Evolutionary conservation across 2,329 filamentous ascomycete genomes (phyloP), one percentile per base, ranked within the genome.

Genomic region (Thelonectria blattea): DNA sequence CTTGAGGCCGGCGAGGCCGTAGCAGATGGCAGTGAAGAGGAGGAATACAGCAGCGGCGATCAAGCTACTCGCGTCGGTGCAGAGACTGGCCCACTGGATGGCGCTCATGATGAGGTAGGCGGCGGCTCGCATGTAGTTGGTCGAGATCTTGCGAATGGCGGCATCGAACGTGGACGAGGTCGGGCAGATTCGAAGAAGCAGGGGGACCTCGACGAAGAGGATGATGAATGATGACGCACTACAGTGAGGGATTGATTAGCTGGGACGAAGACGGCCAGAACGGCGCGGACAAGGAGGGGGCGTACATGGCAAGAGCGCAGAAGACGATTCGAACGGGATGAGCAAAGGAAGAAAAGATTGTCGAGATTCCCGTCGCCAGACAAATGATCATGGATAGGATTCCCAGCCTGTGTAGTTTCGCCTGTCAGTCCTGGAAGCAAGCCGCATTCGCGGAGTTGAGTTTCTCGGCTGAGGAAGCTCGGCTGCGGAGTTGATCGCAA

Each of bases 171-270:
- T 88, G 65, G 89, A 79, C 14, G 94, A 98, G 6, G 95, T 99
- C 60, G 95, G 95, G 82, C 95, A 99, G 81, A 99, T 97, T 79
- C 95, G 91, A 63, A 99, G 89, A 59, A 99, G 91, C 61, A 98
- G 89, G 27, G 95, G 95, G 17, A 99, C 89, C 78, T 99, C 91
- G 73, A 94, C 84, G 79, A 95, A 95, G 73, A 95, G 81, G 72
- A 95, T 90, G 69, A 93, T 71, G 70, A 93, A 87, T 14, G 88
- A 84, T 51, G 84, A 92, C 62, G 84, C 81, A 46, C 91, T 94
- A 68, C 9, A 45, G 11, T 27, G 27, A 8, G 5, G 15, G 22
- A 30, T 60, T 49, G 59, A 62, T 60, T 30, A 49, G 37, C 39
- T 10, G 43, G 37, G 43, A 41, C 2, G 15, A n/a, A 4, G 22